phyloP scores from a whole-genome alignment of 208 protist genomes.

The Crithidia fasciculata region DNA sequence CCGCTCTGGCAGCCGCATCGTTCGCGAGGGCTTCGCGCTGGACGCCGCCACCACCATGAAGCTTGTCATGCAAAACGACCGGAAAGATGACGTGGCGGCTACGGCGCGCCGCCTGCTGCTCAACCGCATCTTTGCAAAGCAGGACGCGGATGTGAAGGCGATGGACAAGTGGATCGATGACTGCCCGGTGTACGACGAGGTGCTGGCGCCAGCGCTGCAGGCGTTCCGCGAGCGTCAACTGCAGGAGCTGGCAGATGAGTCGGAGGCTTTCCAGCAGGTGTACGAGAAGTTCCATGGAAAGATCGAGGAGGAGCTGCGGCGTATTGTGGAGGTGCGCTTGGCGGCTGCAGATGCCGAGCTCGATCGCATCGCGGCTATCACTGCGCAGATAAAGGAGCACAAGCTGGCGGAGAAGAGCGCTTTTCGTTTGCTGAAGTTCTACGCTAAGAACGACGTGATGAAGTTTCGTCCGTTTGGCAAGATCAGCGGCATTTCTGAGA shows the following conservation, averaged over 20 bases:
- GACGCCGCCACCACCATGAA: conserved; percentile 50
- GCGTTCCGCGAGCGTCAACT: conserved; percentile 73
- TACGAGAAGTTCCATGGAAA: conserved; percentile 43
- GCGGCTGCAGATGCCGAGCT: conserved; percentile 56
- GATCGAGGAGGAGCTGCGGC: conserved; percentile 68
- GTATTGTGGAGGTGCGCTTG: conserved; percentile 69
- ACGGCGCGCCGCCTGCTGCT: conserved; percentile 60
- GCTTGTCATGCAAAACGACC: conserved; percentile 90
- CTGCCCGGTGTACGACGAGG: conserved; percentile 82
- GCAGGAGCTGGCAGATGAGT: conserved; percentile 61
- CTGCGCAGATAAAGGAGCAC: conserved; percentile 45
- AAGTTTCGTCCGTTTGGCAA: conserved; percentile 85
- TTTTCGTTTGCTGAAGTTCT: conserved; percentile 89
- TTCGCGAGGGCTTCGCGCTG: conserved; percentile 67
- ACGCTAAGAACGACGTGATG: conserved; percentile 82
- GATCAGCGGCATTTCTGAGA: conserved; percentile 88
- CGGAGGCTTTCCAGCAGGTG: conserved; percentile 56
- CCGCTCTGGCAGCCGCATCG: conserved; percentile 82
- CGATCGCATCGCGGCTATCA: conserved; percentile 57
- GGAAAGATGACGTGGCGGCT: conserved; percentile 62
- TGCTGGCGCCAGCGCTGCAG: conserved; percentile 63
- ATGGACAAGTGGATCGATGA: conserved; percentile 77
- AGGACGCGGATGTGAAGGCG: conserved; percentile 42
- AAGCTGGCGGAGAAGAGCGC: conserved; percentile 78
- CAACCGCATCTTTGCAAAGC: conserved; percentile 84